Conservation (phyloP, 192 early-diverging fungal genomes). For the Backusella sp. region DNA sequence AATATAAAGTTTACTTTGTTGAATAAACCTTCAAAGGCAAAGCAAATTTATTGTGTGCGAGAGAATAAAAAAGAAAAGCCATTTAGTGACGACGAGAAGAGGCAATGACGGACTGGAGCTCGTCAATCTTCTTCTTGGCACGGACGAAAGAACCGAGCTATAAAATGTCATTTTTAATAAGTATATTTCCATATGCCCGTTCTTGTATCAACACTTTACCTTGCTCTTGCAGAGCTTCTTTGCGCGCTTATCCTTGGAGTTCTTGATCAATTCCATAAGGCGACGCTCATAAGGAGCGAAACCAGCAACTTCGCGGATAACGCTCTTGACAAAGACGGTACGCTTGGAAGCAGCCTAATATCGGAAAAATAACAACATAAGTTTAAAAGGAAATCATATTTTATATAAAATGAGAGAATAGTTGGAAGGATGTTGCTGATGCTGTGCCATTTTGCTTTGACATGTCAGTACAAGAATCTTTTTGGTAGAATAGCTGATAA, state of each 20-base stretch:
- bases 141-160: constrained; percentile 95
- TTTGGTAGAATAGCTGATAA: background rate
- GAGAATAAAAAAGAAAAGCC: background rate
- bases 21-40: background rate
- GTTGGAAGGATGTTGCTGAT: background rate
- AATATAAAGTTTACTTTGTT: background rate
- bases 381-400: too few species aligned
- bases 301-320: constrained; percentile 97
- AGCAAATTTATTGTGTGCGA: background rate
- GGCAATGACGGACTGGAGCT: constrained; percentile 90
- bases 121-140: constrained; percentile 99
- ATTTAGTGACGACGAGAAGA: constrained; percentile 77
- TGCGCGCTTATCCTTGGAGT: constrained; percentile 99
- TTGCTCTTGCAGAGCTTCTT: constrained; percentile 95
- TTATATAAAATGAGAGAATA: background rate
- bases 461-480: background rate
- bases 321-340: constrained; percentile 86
- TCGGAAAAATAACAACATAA: constrained; percentile 66
- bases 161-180: background rate
- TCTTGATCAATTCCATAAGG: constrained; percentile 99
- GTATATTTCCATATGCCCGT: background rate
- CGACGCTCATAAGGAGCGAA: constrained; percentile 98
- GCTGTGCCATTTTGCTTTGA: background rate
- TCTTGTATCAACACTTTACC: constrained; percentile 50
- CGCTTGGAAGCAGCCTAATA: constrained; percentile 60